Base-by-base conservation (phyloP, 225 moss, liverwort and hornwort genomes). In the Anthoceros angustus region DNA sequence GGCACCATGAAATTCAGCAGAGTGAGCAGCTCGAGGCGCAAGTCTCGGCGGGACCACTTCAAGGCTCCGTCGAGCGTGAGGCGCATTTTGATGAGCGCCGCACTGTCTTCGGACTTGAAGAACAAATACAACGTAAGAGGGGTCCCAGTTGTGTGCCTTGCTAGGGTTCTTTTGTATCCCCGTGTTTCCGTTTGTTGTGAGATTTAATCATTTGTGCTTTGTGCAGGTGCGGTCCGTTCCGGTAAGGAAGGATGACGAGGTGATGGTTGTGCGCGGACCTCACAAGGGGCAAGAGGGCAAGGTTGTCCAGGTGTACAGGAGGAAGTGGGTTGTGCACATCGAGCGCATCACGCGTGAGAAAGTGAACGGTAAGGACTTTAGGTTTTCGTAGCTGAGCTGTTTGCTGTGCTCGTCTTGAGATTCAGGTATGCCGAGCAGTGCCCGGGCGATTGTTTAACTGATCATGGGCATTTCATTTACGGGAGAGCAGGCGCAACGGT, bases 191-290 rank as follows among this genome's bases (percentile, higher is more conserved):
- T 55, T 55, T 55, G 55, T 11, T 20, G 55, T 18, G 55, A 8
- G 55, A 55, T 12, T 55, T 4, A 55, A 55, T 4, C 8, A 12
- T 9, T 15, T 23, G 20, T 23, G 12, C 63, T 41, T 39, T 0
- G 20, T 7, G 20, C 70, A 55, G 64, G 42, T 50, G 3, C 79
- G 88, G 42, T 84, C 88, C 43, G 86, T 84, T 64, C 88, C 88
- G 9, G 78, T 88, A 7, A 82, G 88, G 77, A 88, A 88, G 75
- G 88, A 88, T 72, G 88, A 88, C 24, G 88, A 88, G 73, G 83
- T 88, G 39, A 66, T 74, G 65, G 83, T 88, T 72, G 88, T 88
- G 70, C 88, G 83, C 20, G 88, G 88, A 67, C 81, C 85, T 4
- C 86, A 69, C 74, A 88, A 88, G 75, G 86, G 88, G 41, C 83